Conservation (phyloP, 1,284 basidiomycete genomes). For the Apiotrichum gracile region DNA sequence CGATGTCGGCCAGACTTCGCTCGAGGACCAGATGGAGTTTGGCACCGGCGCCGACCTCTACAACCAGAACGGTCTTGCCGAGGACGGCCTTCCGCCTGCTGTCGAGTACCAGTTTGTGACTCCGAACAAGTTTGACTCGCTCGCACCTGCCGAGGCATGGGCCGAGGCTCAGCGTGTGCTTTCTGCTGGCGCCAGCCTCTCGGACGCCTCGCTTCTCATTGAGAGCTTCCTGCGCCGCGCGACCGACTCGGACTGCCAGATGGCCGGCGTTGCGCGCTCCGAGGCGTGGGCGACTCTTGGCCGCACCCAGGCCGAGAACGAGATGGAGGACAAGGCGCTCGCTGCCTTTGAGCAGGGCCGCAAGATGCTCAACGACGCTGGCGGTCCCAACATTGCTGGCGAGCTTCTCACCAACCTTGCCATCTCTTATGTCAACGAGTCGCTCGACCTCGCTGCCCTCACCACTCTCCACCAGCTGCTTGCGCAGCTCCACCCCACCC, state of each 20-base stretch:
- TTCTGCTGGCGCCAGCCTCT: constrained; percentile 71
- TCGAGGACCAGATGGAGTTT: constrained; percentile 42
- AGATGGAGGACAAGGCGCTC: constrained; percentile 57
- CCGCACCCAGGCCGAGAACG: constrained; percentile 93
- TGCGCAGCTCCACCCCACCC: constrained; percentile 64
- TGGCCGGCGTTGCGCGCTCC: constrained; percentile 52
- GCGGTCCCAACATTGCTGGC: constrained; percentile 59
- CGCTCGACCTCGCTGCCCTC: constrained; percentile 81
- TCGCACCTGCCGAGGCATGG: constrained; percentile 23
- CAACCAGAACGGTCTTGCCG: constrained; percentile 43
- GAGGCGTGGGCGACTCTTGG: constrained; percentile 93
- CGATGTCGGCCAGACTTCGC: constrained; percentile 29
- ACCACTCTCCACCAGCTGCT: constrained; percentile 85
- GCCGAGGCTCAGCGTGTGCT: constrained; percentile 51
- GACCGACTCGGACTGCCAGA: constrained; percentile 20
- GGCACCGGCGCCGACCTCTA: constrained; percentile 21
- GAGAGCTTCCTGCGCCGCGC: constrained; percentile 69
- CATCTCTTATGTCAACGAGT: constrained; percentile 96
- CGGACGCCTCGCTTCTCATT: constrained; percentile 74
- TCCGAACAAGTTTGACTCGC: constrained; percentile 18
- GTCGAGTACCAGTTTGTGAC: constrained; percentile 68
- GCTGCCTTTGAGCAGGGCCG: constrained; percentile 62
- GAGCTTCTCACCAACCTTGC: constrained; percentile 84
- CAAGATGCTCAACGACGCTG: constrained; percentile 59
- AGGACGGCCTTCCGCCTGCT: constrained; percentile 65